phyloP scores from a whole-genome alignment of 257 asterid genomes.

The Leptodermis oblonga region DNA sequence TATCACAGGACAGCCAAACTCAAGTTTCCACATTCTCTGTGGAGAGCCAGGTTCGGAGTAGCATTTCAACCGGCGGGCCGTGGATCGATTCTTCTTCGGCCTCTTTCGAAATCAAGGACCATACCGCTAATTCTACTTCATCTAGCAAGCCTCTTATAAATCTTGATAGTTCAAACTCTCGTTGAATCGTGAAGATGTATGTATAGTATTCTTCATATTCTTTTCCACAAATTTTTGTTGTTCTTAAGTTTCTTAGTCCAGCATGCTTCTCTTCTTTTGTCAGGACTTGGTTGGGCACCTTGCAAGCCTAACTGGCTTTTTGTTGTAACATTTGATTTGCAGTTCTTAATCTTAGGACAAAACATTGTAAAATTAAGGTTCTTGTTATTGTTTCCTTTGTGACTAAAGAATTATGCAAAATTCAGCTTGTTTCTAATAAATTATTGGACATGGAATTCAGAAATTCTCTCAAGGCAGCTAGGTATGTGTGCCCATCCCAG shows the following conservation, averaged over 20 bases:
- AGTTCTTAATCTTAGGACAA: not conserved
- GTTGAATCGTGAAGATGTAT: not conserved
- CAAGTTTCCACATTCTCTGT: slow-evolving; percentile 36
- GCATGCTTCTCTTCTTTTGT: not conserved
- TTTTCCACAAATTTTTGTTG: not conserved
- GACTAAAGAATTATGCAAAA: not conserved
- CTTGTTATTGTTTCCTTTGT: not conserved
- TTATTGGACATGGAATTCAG: too few relatives aligned
- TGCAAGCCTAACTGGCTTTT: not conserved
- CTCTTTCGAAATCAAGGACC: slow-evolving; percentile 40
- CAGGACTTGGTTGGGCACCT: not conserved
- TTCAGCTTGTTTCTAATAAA: too few relatives aligned
- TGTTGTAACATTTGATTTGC: too few relatives aligned
- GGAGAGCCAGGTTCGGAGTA: slow-evolving; percentile 42
- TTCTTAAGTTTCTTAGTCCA: not conserved
- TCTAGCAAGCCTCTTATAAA: slow-evolving; percentile 38
- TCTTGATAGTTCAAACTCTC: slow-evolving; percentile 13
- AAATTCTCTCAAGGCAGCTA: slow-evolving; percentile 1
- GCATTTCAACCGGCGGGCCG: slow-evolving; percentile 62
- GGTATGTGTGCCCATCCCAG: slow-evolving; percentile 15
- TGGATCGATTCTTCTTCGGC: slow-evolving; percentile 65
- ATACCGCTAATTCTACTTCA: slow-evolving; percentile 28
- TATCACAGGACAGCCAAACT: slow-evolving; percentile 66
- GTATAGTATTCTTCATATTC: not conserved
- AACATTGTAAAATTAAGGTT: not conserved